Base-by-base conservation (phyloP, 305 asterid species). In the Fraxinus velutina region DNA sequence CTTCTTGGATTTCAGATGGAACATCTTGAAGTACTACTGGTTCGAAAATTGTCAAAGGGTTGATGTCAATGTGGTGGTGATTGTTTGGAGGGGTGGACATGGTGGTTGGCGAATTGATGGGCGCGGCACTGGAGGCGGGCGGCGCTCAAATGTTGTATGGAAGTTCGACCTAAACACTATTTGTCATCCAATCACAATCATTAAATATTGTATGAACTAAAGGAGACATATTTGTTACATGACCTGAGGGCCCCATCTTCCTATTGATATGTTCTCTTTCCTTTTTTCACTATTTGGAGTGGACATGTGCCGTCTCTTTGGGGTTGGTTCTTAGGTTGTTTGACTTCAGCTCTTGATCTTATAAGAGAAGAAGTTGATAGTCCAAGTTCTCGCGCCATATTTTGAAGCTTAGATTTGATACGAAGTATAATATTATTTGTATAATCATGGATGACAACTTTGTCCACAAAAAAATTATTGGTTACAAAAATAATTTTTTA, bases 11-110 rank as follows among this genome's bases (percentile, higher is more conserved):
- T 74, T 73, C 78, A 32, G 6, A 21, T 72, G 80, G 32, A 70
- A 64, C 71, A 33, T 78, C 83, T 64, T 76, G 36, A 21, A 21
- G 82, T 33, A 22, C 78, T 44, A 44, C 71, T 33, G 86, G 81
- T 74, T 75, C 75, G 29, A 80, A 74, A 87, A 86, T 88, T 47
- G 86, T 36, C 83, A 78, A 85, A 24, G 85, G 89, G 86, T 84
- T 79, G 82, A 80, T 73, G 8, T 84, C 84, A 29, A 22, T 27
- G 42, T 82, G 79, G 37, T 34, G 37, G 36, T 57, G 68, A 24
- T 70, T 32, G 71, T 52, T 19, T 24, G 78, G 29, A 36, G 75
- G 75, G 17, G 80, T 72, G 19, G 72, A 50, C 29, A 8, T 72
- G 64, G 21, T 4, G 24, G 85, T 82, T 85, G 85, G 79, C 60